Evolutionary conservation across 2,329 filamentous ascomycete genomes (phyloP), one percentile per base, ranked within the genome.

Genomic region (Beauveria scarabaeidicola): DNA sequence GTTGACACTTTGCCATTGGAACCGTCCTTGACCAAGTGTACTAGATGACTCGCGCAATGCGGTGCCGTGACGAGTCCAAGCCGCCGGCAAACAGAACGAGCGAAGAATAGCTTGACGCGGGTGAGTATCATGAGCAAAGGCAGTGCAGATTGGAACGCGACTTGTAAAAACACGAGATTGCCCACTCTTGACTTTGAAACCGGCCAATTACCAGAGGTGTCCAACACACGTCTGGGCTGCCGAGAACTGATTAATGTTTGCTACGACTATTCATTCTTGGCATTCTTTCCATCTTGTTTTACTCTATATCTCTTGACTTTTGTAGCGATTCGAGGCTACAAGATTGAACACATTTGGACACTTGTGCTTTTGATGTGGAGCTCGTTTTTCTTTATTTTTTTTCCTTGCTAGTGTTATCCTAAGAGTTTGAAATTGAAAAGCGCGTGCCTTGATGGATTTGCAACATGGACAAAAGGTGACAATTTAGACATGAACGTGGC

Each of bases 1-100:
- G n/a, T 36, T 41, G 55, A n/a, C 46, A n/a, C 43, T 51, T 58
- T 66, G 15, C 67, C 64, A 65, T 65, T 63, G 65, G 69, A 66
- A 72, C 63, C 66, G 64, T 70, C 69, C 67, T 74, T 74, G 67
- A 73, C 71, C 65, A 58, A 64, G 63, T 66, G 66, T 69, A 63
- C 64, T 73, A 74, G 72, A 74, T 73, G 61, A 64, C 60, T 47
- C 54, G 21, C 36, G 48, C 41, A 48, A 29, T 10, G 41, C 46
- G 44, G 44, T 41, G 41, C 54, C 29, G 36, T 40, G 55, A 32
- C 55, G 46, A 58, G 36, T 21, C 46, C 36, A 29, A 41, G 23
- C 32, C 32, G 23, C 32, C 32, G 36, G 36, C 55, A 29, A 58
- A 41, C 55, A 58, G 46, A 58, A 58, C 48, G 56, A 58, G 47